Base-by-base conservation (phyloP, 2,329 filamentous ascomycete genomes). In the Aspergillus intermedius region DNA sequence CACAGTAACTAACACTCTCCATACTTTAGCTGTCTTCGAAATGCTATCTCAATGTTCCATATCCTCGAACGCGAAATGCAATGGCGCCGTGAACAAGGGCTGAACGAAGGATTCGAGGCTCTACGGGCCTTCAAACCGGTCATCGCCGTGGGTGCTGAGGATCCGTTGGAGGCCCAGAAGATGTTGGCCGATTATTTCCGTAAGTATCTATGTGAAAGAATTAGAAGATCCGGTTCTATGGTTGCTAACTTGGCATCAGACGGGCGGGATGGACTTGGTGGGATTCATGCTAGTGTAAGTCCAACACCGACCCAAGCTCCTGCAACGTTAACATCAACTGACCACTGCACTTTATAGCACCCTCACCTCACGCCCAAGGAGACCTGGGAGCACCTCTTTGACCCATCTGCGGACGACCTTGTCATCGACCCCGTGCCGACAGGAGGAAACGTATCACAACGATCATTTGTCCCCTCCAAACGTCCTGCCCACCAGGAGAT, bases 41-140 rank as follows among this genome's bases (percentile, higher is more conserved):
- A 98, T 70, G 84, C 87, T 13, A 84, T 97, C 35, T 87, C 89
- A 21, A 76, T 97, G 52, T 97, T 98, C 73, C 86, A 96, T 61
- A 85, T 95, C 50, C 79, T 98, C 46, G 89, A 95, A 56, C 88
- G 89, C 64, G 93, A 98, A 72, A 77, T 89, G 58, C 78, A 81
- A 57, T 97, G 91, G 91, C 81, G 93, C 54, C 82, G 81, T 63
- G 73, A 80, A 10, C 79, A 82, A 39, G 86, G 86, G 15, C 79
- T 77, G 48, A 71, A 80, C 0, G 76, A 84, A 48, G 87, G 88
- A 0, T 97, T 90, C 59, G 84, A 83, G 45, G 77, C 82, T 6
- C 73, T 97, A 68, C 81, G 79, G 57, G 77, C 79, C 12, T 82
- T 74, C 66, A 94, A 88, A 70, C 91, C 91, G 6, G 76, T 94